A percentile compares a stretch with the other conserved stretches of the same genome.
Evolutionary conservation across 129 eudicot genomes (phyloP).

Genomic region (Escallonia rubra): DNA sequence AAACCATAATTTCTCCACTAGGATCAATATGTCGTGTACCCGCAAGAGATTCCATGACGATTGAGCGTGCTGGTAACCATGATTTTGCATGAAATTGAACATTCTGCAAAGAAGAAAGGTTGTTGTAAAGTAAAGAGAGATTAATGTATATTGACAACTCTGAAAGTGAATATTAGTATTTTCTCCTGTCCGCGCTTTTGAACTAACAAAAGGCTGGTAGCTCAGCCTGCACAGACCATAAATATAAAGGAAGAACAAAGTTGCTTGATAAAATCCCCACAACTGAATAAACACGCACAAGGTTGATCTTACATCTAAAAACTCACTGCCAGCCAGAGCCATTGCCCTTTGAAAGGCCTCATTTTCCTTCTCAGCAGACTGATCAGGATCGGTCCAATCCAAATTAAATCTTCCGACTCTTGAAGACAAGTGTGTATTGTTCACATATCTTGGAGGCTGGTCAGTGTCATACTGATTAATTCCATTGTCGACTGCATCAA

Average conservation of each 20-base stretch:
- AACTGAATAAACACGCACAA: too few relatives aligned
- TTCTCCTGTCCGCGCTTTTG: not conserved
- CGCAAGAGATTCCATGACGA: slow-evolving; percentile 73
- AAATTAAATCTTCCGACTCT: slow-evolving; percentile 78
- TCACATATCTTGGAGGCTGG: slow-evolving; percentile 78
- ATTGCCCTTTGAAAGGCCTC: slow-evolving; percentile 74
- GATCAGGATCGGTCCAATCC: slow-evolving; percentile 94
- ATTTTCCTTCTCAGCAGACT: slow-evolving; percentile 84
- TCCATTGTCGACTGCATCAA: slow-evolving; percentile 95
- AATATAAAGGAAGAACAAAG: too few relatives aligned
- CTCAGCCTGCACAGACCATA: too few relatives aligned
- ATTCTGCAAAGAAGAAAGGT: slow-evolving; percentile 29
- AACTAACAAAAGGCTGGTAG: too few relatives aligned
- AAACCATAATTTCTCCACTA: slow-evolving; percentile 87
- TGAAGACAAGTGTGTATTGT: slow-evolving; percentile 83
- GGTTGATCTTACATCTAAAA: slow-evolving; percentile 60
- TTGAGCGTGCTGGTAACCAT: slow-evolving; percentile 93
- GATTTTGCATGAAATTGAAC: slow-evolving; percentile 72
- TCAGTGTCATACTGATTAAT: slow-evolving; percentile 85
- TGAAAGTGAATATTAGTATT: too few relatives aligned
- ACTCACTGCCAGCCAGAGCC: slow-evolving; percentile 83
- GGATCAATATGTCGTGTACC: slow-evolving; percentile 64
- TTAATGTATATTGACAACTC: too few relatives aligned
- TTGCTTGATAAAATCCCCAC: too few relatives aligned
- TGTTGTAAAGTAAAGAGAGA: too few relatives aligned